Conservation (phyloP, 495 filamentous ascomycete species). For the Penicillium ucsense region DNA sequence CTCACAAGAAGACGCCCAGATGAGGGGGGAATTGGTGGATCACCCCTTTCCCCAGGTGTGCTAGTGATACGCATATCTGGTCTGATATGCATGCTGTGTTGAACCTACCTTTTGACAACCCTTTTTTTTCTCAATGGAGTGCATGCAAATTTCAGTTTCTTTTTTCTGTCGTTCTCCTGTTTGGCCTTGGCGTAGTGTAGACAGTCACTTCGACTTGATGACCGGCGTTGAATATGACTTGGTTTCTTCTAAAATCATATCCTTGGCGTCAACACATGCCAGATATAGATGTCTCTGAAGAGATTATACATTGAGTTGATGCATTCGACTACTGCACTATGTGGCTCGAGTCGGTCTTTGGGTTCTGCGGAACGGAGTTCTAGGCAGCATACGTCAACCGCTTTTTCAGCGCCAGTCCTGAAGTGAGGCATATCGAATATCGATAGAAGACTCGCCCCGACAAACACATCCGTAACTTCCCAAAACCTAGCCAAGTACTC, state of each 20-base stretch:
- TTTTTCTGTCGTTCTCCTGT: neutral
- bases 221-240: neutral
- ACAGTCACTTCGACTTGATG: neutral
- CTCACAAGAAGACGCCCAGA: conserved; percentile 9
- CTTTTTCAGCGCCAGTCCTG: no score
- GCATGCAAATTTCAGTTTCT: conserved; percentile 22
- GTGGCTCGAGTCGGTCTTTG: no score
- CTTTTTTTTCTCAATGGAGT: conserved; percentile 23
- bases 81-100: conserved; percentile 18
- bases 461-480: no score
- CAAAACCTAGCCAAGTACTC: no score
- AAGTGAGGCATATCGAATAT: no score
- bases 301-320: neutral
- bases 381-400: no score
- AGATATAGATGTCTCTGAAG: neutral
- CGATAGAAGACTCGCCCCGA: no score
- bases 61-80: conserved; percentile 13
- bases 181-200: neutral
- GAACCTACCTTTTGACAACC: conserved; percentile 23
- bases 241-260: neutral
- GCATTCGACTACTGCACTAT: no score
- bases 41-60: conserved; percentile 9
- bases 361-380: no score
- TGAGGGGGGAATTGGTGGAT: conserved; percentile 14
- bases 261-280: neutral